Base-by-base conservation (phyloP, 768 basidiomycete genomes). In the Kwoniella dejecticola region DNA sequence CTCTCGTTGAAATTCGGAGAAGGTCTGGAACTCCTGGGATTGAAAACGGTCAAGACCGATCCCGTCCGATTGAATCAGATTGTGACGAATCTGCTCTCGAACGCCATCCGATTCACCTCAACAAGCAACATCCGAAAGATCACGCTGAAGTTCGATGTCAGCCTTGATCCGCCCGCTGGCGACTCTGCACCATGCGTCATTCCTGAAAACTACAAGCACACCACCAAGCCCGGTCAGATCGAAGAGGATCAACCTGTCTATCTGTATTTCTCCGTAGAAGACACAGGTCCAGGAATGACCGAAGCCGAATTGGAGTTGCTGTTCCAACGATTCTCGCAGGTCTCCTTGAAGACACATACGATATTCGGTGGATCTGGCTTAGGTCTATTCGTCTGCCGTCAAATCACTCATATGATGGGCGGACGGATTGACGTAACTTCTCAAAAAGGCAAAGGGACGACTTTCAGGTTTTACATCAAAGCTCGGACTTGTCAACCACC, bases 301-400 rank as follows among this genome's bases (percentile, higher is more conserved):
- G 69, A 72, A 7, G 71, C 76, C n/a, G 80, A 81, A 53, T 67
- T 81, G 19, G 63, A 76, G 2, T 64, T 79, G 52, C 67, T 81
- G 12, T 81, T 81, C 72, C 74, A 77, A 63, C 64, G 78, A n/a
- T 82, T 81, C 71, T 78, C 69, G 45, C 81, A 79, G 68, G 81
- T 77, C 33, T 62, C 76, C 46, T 69, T 67, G 29, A 76, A 66
- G 44, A 77, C 70, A 1, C 76, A 77, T 57, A 74, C 70, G 5
- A 66, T 75, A 38, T 79, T 75, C 62, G 72, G 69, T 4, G 76
- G 75, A 31, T 71, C 58, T 15, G 81, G 81, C 11, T 67, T 82
- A 1, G 80, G 81, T 19, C 62, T 81, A 6, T 82, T 79, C 54
- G 79, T 81, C 17, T 77, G 75, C 72, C 71, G 61, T 70, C 79